Percentiles rank a stretch among this genome's conserved stretches.
Conservation (phyloP, 176 grass and related monocot genomes). For the Aechmea fasciata region DNA sequence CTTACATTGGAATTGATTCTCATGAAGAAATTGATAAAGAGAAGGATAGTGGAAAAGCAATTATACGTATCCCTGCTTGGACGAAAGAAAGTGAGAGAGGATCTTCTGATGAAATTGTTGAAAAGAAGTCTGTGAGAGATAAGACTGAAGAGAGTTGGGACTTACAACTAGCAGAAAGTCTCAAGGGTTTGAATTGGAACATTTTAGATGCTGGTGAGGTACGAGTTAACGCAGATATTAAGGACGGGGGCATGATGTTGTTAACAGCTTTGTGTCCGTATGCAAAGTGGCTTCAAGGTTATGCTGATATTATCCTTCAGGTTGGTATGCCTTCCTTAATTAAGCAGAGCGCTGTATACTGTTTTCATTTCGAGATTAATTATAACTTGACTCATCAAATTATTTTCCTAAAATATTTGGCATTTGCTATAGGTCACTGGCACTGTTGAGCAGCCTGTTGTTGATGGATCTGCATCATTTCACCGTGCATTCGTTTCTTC, state of each 20-base stretch:
- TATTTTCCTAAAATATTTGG: neutral
- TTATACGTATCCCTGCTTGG: constrained; percentile 88
- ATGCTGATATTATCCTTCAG: constrained; percentile 92
- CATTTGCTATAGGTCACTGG: constrained; percentile 61
- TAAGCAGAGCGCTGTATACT: neutral
- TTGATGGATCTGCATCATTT: constrained; percentile 96
- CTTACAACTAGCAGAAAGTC: constrained; percentile 89
- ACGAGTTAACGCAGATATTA: constrained; percentile 93
- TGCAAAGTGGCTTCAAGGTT: constrained; percentile 92
- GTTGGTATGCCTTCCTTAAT: constrained; percentile 21
- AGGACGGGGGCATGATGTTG: constrained; percentile 95
- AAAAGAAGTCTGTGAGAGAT: constrained; percentile 67
- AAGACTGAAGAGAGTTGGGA: constrained; percentile 84
- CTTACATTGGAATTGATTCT: constrained; percentile 61
- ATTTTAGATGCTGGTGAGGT: constrained; percentile 78
- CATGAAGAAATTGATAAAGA: constrained; percentile 54
- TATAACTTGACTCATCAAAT: neutral
- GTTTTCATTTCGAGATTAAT: neutral
- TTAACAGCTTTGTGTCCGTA: constrained; percentile 85
- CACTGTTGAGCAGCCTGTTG: constrained; percentile 89
- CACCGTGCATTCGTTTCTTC: constrained; percentile 77
- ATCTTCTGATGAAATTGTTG: constrained; percentile 54
- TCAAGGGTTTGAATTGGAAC: constrained; percentile 96
- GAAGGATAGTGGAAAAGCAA: constrained; percentile 43
- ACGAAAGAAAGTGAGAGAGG: constrained; percentile 51